These are phyloP conservation scores for Suhomyces faveliae DNA, from an alignment of 805 yeast genomes.

Conservation along the genomic window DNA sequence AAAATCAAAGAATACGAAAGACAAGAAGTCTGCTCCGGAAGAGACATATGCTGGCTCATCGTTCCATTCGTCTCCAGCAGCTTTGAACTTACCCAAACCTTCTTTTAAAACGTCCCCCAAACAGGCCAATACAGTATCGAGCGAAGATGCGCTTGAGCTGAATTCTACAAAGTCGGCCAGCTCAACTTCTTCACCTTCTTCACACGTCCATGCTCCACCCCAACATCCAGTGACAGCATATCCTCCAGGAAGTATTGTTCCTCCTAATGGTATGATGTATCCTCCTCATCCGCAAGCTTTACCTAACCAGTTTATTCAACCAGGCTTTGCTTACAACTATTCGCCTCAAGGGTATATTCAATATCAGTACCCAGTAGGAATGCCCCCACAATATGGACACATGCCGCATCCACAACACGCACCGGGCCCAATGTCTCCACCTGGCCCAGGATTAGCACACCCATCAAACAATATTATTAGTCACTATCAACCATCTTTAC, in stretches of 20 bases:
- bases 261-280: slow-evolving; percentile 2
- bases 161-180: not conserved
- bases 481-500: slow-evolving; percentile 11
- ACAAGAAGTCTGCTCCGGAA: slow-evolving; percentile 13
- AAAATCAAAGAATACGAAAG: slow-evolving; percentile 3
- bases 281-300: slow-evolving; percentile 7
- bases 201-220: slow-evolving; percentile 13
- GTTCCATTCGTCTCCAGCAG: slow-evolving; percentile 56
- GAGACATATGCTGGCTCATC: slow-evolving; percentile 56
- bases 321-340: slow-evolving; percentile 32
- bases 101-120: slow-evolving; percentile 40
- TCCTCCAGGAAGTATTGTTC: slow-evolving; percentile 19
- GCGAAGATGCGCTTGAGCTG: not conserved
- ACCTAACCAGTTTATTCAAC: slow-evolving; percentile 19
- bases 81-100: slow-evolving; percentile 55
- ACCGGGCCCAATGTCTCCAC: slow-evolving; percentile 6
- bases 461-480: slow-evolving; percentile 8
- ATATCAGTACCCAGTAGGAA: slow-evolving; percentile 25
- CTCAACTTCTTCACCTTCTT: slow-evolving; percentile 3
- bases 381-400: not conserved
- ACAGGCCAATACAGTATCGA: slow-evolving; percentile 3
- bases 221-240: slow-evolving; percentile 36
- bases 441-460: not conserved
- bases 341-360: slow-evolving; percentile 34
- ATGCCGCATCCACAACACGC: not conserved